Percentiles rank a stretch among this genome's conserved stretches.
phyloP scores from a whole-genome alignment of 495 filamentous ascomycete species.

The Neurospora terricola region DNA sequence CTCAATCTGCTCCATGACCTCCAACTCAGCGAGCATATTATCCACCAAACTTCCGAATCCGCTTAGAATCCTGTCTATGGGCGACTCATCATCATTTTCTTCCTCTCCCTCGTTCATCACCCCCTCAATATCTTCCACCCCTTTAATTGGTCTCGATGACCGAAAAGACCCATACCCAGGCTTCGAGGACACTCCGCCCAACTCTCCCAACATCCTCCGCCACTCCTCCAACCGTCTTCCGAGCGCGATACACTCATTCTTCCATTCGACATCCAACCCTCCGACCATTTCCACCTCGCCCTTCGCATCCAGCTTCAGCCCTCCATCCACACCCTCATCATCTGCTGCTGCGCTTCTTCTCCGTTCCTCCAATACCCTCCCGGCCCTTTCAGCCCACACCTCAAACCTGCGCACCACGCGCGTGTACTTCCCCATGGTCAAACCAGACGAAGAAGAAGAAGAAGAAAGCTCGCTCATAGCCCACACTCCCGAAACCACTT shows the following conservation, averaged over 20 bases:
- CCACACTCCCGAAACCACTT: slow-evolving; percentile 40
- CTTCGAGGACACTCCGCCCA: slow-evolving; percentile 15
- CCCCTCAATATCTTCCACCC: not conserved
- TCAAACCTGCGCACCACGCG: slow-evolving; percentile 41
- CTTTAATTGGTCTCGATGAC: not conserved
- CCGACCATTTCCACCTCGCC: slow-evolving; percentile 28
- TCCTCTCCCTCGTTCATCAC: not conserved
- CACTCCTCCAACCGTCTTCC: slow-evolving; percentile 34
- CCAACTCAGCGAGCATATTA: slow-evolving; percentile 40
- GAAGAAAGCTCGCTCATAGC: slow-evolving; percentile 28
- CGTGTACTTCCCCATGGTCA: slow-evolving; percentile 33
- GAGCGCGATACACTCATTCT: slow-evolving; percentile 32
- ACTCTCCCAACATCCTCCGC: slow-evolving; percentile 23
- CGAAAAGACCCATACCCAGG: not conserved
- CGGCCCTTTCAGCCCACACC: slow-evolving; percentile 35
- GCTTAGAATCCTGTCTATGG: slow-evolving; percentile 28
- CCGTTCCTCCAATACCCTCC: slow-evolving; percentile 28
- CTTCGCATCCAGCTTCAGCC: slow-evolving; percentile 21
- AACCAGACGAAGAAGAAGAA: not conserved
- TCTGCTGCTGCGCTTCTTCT: slow-evolving; percentile 9
- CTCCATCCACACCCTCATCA: slow-evolving; percentile 17
- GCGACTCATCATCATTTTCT: slow-evolving; percentile 12
- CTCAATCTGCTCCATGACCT: slow-evolving; percentile 38
- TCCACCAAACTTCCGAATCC: slow-evolving; percentile 28
- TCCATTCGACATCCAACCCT: slow-evolving; percentile 31